phyloP scores from a whole-genome alignment of 139 green algal genomes.

The Tetradesmus lagerheimii region DNA sequence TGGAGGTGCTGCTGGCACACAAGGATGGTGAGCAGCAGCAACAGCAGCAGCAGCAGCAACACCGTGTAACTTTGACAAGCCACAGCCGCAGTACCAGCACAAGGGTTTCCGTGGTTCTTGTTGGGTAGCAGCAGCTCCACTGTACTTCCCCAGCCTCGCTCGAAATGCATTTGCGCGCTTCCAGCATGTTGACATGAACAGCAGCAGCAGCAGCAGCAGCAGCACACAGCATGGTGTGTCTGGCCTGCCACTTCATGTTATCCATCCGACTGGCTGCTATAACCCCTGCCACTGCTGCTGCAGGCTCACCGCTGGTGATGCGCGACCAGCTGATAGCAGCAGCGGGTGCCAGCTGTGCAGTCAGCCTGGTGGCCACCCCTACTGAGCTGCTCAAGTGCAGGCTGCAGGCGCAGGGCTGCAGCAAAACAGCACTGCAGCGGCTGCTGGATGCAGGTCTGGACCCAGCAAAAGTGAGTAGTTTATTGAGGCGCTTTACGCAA shows the following conservation, averaged over 20 bases:
- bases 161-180: too few relatives aligned
- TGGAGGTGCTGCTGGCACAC: slow-evolving; percentile 75
- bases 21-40: slow-evolving; percentile 58
- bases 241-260: background rate
- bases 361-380: slow-evolving; percentile 80
- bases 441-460: slow-evolving; percentile 54
- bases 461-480: slow-evolving; percentile 25
- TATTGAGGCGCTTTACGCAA: too few relatives aligned
- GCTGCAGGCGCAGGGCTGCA: slow-evolving; percentile 69
- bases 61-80: too few relatives aligned
- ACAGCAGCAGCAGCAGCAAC: background rate
- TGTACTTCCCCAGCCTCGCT: too few relatives aligned
- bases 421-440: slow-evolving; percentile 27
- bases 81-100: too few relatives aligned
- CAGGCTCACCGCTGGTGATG: slow-evolving; percentile 64
- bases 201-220: background rate
- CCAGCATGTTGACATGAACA: background rate
- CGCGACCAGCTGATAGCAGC: slow-evolving; percentile 71
- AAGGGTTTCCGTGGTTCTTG: too few relatives aligned
- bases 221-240: background rate
- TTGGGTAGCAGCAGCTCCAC: too few relatives aligned
- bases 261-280: background rate
- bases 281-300: background rate
- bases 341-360: slow-evolving; percentile 69
- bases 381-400: slow-evolving; percentile 92